Evolutionary conservation across 2,329 filamentous ascomycete species (phyloP).

Genomic region (Coniochaeta hoffmannii): DNA sequence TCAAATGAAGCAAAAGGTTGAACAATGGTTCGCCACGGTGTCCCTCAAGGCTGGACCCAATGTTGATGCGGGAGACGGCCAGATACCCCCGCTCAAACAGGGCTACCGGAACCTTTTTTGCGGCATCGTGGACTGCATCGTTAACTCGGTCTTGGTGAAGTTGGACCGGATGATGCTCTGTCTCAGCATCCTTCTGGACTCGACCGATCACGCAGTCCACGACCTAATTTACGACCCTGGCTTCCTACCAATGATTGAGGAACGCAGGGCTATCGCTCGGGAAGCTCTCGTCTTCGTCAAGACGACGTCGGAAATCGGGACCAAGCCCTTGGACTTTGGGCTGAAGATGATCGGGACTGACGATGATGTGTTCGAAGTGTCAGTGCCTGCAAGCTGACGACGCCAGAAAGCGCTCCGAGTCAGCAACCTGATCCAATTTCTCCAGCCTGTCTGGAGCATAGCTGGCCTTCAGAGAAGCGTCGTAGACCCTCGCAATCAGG

Average conservation of each 20-base stretch:
- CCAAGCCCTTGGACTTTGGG: constrained; percentile 1
- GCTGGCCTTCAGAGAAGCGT: background rate
- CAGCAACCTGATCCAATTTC: no score
- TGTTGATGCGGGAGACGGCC: background rate
- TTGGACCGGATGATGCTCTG: background rate
- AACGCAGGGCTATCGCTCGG: background rate
- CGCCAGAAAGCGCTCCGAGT: no score
- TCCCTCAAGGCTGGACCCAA: background rate
- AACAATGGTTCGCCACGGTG: background rate
- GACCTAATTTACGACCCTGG: background rate
- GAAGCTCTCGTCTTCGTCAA: background rate
- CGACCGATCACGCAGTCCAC: background rate
- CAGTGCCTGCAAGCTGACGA: background rate
- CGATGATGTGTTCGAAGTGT: background rate
- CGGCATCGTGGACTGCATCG: constrained; percentile 1
- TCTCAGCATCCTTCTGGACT: background rate
- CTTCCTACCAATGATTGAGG: background rate
- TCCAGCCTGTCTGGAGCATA: background rate
- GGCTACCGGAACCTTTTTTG: background rate
- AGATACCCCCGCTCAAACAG: background rate
- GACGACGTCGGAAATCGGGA: background rate
- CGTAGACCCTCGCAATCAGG: background rate
- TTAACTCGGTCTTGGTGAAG: constrained; percentile 2
- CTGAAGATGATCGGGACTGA: background rate
- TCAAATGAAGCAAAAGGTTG: background rate